Evolutionary conservation across 2,329 filamentous ascomycete genomes (phyloP), one percentile per base, ranked within the genome.

Genomic region (Penicillium sp.): DNA sequence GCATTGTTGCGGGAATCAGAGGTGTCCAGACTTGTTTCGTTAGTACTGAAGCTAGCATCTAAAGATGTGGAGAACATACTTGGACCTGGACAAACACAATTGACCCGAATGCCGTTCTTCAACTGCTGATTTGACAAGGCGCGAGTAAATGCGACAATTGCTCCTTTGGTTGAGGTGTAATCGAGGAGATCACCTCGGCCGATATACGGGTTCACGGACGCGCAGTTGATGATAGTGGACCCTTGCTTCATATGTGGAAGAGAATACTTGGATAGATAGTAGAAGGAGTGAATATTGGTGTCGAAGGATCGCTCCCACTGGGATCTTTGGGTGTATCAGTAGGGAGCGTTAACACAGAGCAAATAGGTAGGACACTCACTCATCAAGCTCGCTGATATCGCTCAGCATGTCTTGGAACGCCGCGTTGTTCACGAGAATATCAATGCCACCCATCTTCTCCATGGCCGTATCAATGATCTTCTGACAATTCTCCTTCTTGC

Each of bases 291-390:
- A 66, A 94, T 91, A 75, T 94, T 95, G 44, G 85, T 89, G 72
- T 90, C 80, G 75, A 95, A 93, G 0, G 89, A 93, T 55, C 85
- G 79, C 47, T 86, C 65, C 89, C 89, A 94, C 75, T 94, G 89
- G 5, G 90, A 87, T 66, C 84, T 86, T 54, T 29, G 26, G 7
- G 10, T 13, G 7, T 4, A 16, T 54, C 39, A 54, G 51, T n/a
- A 32, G 16, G 7, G 16, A 44, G 5, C 1, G 16, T 30, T 16
- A 10, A 13, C 9, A 18, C 18, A 10, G 11, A 19, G 5, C 10
- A 18, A 6, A 16, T 18, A 32, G 11, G 3, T 29, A 19, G 2
- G 38, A 9, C 13, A 76, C 81, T 68, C 74, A 86, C 82, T 91
- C 88, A 26, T 81, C 74, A 1, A 94, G 74, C 41, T 91, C 87